These are phyloP conservation scores for Chimonanthus salicifolius DNA, from an alignment of 164 flowering plant genomes.

Conservation along the genomic window DNA sequence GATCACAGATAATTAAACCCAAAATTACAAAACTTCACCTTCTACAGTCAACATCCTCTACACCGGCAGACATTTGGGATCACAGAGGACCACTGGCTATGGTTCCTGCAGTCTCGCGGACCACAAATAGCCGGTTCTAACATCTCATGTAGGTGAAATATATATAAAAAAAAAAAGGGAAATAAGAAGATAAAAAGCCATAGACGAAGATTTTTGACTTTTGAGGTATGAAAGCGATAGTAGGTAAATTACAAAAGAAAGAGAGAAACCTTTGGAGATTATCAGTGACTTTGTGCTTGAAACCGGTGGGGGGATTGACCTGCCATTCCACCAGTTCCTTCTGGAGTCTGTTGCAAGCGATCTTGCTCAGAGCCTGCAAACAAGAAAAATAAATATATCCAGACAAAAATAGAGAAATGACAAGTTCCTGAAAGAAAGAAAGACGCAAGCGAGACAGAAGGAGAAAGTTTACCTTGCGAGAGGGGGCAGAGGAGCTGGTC, in stretches of 20 bases:
- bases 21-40: no score
- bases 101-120: no score
- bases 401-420: not conserved
- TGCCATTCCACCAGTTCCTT: constrained; percentile 94
- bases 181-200: not conserved
- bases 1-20: no score
- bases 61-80: no score
- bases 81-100: no score
- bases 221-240: no score
- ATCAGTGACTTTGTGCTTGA: constrained; percentile 81
- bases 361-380: constrained; percentile 66
- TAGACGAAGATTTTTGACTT: not conserved
- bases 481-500: constrained; percentile 25
- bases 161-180: not conserved
- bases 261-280: constrained; percentile 70
- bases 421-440: not conserved
- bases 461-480: constrained; percentile 20
- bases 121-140: no score
- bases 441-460: not conserved
- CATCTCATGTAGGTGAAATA: no score
- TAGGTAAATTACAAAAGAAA: no score
- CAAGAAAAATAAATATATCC: not conserved
- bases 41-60: no score
- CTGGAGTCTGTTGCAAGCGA: constrained; percentile 80
- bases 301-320: constrained; percentile 79